Evolutionary conservation across 2,329 filamentous ascomycete species (phyloP).

Genomic region (Diaporthe destruens): DNA sequence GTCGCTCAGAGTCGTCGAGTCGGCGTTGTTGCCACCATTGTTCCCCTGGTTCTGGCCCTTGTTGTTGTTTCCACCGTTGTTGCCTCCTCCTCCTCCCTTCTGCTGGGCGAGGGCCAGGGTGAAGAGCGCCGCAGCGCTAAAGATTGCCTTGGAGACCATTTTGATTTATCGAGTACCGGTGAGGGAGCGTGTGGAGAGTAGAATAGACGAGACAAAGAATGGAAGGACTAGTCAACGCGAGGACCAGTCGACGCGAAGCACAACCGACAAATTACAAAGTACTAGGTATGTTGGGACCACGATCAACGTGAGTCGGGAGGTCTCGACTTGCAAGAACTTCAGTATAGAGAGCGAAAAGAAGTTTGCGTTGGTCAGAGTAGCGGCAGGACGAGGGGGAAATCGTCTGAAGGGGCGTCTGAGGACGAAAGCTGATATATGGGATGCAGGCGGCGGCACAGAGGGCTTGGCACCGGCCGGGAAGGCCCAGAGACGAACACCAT

Average conservation of each 20-base stretch:
- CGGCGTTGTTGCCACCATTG: conserved; percentile 39
- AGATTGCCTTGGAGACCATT: conserved; percentile 48
- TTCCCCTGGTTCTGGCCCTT: background rate
- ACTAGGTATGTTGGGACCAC: conserved; percentile 45
- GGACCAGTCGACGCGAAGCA: conserved; percentile 29
- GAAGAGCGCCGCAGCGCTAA: conserved; percentile 48
- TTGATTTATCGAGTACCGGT: conserved; percentile 39
- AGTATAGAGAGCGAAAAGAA: conserved; percentile 38
- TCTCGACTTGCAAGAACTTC: conserved; percentile 48
- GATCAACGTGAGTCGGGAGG: conserved; percentile 51
- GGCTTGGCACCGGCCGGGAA: conserved; percentile 37
- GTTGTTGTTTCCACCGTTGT: conserved; percentile 35
- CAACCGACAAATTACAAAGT: conserved; percentile 35
- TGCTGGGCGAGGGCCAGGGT: conserved; percentile 46
- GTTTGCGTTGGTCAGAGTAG: conserved; percentile 36
- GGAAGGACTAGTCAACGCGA: conserved; percentile 29
- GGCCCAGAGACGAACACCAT: conserved; percentile 28
- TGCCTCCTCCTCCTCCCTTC: conserved; percentile 23
- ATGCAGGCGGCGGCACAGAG: conserved; percentile 20
- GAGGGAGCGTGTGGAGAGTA: conserved; percentile 7
- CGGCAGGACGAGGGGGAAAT: conserved; percentile 32
- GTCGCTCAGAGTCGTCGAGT: conserved; percentile 45
- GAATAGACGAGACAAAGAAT: conserved; percentile 38
- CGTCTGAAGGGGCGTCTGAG: conserved; percentile 26
- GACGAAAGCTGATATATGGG: conserved; percentile 39